Evolutionary conservation across 176 grass and related monocot species (phyloP), one percentile per base, ranked within the genome.

Genomic region (Coix lacrymajobi): DNA sequence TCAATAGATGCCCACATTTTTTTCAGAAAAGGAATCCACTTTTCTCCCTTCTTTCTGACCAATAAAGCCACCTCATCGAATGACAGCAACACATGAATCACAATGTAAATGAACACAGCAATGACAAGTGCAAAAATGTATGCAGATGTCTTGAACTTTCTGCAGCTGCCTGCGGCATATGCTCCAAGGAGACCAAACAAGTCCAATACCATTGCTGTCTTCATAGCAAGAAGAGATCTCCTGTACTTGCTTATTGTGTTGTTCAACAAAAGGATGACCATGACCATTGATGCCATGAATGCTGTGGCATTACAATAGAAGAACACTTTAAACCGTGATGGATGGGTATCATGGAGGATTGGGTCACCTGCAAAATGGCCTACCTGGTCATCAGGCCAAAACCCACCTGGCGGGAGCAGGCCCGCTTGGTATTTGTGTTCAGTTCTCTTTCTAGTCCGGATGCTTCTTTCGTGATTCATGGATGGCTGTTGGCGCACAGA

Each of bases 41-140:
- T 4, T 57, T 81, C 8, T 7, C 70, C 46, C 26, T 74, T 81
- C 46, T 74, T 8, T 40, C 5, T 80, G 28, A 69, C 78, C 22
- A 81, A 33, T 11, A 15, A 1, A 16, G 70, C 85, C 20, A 81
- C 36, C 28, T 75, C 0, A 12, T 87, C 85, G 22, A 87, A 86
- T 17, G 84, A 86, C 77, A 80, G 30, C 16, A 86, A 8, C 41
- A 86, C 75, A 71, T 45, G 69, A 29, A 71, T 46, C 13, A 71
- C 7, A 7, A 71, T 71, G 69, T 71, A 71, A 7, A 46, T 46
- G 40, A 29, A 29, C 39, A 71, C 69, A 3, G 24, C 69, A 19
- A 71, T 29, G 25, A 71, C 69, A 2, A 71, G 40, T 3, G 69
- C 40, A 45, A 71, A 71, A 46, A 71, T 46, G 40, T 71, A 71